Evolutionary conservation across 1,284 basidiomycete genomes (phyloP).

Genomic region (Exobasidium cylindrosporum): DNA sequence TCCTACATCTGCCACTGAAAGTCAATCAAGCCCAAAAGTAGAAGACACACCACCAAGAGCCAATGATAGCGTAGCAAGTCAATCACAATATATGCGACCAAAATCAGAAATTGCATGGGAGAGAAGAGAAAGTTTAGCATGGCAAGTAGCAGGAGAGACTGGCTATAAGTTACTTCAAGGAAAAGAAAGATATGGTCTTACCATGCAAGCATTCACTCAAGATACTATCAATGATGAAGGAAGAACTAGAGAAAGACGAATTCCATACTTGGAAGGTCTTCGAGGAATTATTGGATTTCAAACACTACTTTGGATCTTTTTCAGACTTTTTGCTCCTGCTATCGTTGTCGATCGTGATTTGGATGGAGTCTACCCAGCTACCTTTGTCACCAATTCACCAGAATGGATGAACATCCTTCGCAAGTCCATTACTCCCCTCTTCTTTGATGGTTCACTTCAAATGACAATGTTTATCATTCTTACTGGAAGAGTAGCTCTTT

Average conservation of each 20-base stretch:
- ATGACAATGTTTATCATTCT: slow-evolving; percentile 36
- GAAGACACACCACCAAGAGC: no score
- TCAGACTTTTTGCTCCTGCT: slow-evolving; percentile 43
- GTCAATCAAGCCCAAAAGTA: no score
- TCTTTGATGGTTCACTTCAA: slow-evolving; percentile 39
- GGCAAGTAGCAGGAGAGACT: not conserved
- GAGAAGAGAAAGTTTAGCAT: slow-evolving; percentile 3
- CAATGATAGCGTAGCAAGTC: no score
- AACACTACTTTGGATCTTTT: slow-evolving; percentile 39
- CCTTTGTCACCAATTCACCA: slow-evolving; percentile 16
- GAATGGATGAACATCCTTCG: slow-evolving; percentile 32
- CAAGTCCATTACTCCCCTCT: slow-evolving; percentile 31
- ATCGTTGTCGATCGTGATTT: slow-evolving; percentile 27
- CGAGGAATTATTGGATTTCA: slow-evolving; percentile 33
- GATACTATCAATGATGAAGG: slow-evolving; percentile 12
- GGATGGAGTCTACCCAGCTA: slow-evolving; percentile 10
- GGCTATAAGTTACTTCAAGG: slow-evolving; percentile 3
- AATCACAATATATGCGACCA: not conserved
- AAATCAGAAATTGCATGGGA: not conserved
- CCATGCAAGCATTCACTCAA: slow-evolving; percentile 2
- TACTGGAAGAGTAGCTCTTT: slow-evolving; percentile 26
- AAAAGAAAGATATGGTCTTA: slow-evolving; percentile 6
- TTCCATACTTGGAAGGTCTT: slow-evolving; percentile 14
- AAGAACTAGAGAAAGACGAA: not conserved
- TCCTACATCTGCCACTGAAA: no score